Conservation (phyloP, 2,329 filamentous ascomycete genomes). For the Pyrenophora tritici-repentis region DNA sequence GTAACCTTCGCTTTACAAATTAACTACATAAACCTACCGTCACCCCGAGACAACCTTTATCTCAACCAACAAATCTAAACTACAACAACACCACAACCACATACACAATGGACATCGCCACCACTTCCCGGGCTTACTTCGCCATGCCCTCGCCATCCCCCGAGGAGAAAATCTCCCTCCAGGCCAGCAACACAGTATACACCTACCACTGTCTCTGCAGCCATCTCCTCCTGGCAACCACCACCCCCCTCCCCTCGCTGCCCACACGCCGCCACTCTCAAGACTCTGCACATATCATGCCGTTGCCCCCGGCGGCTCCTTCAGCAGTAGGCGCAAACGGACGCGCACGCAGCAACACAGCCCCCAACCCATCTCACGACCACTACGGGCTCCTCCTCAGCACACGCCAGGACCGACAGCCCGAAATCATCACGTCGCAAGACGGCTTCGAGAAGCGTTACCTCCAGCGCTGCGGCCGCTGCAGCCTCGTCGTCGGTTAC, state of each 20-base stretch:
- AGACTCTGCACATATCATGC: slow-evolving; percentile 64
- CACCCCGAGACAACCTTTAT: background rate
- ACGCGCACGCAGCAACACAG: slow-evolving; percentile 10
- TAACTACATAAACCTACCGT: background rate
- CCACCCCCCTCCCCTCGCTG: slow-evolving; percentile 57
- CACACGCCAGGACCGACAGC: slow-evolving; percentile 54
- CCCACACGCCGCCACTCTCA: slow-evolving; percentile 57
- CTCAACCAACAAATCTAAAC: background rate
- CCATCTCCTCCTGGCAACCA: slow-evolving; percentile 66
- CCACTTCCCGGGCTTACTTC: slow-evolving; percentile 40
- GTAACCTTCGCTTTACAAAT: background rate
- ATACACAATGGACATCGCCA: slow-evolving; percentile 36
- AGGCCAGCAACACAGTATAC: slow-evolving; percentile 49
- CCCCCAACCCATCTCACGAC: slow-evolving; percentile 19
- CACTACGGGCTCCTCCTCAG: slow-evolving; percentile 59
- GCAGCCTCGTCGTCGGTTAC: slow-evolving; percentile 66
- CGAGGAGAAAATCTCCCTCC: slow-evolving; percentile 41
- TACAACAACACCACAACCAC: slow-evolving; percentile 1
- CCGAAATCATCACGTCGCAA: slow-evolving; percentile 59
- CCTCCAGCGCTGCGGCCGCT: slow-evolving; percentile 63
- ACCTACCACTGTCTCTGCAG: slow-evolving; percentile 70
- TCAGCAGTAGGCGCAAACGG: slow-evolving; percentile 13
- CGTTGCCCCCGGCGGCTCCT: slow-evolving; percentile 50
- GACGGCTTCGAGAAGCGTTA: slow-evolving; percentile 72
- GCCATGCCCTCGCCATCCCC: slow-evolving; percentile 39